Evolutionary conservation across 1,139 yeast genomes (phyloP), one percentile per base, ranked within the genome.

Genomic region (Wickerhamiella infanticola): DNA sequence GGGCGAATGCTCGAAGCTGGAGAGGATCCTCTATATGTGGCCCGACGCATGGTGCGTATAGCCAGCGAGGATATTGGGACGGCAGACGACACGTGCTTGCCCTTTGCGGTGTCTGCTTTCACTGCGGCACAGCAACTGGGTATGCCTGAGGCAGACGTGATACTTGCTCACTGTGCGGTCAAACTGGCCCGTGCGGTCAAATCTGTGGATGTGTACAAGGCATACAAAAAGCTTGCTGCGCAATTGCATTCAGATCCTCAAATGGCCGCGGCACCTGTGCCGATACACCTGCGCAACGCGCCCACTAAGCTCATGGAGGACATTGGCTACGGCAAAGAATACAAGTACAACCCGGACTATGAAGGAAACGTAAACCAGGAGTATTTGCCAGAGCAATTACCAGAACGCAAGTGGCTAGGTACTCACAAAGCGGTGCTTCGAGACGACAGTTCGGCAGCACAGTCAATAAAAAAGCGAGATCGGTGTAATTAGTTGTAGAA

Each of bases 111-210:
- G 2, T 79, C 96, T 0, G 76, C 94, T 0, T 84, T 81, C 58
- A 85, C 84, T 44, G 88, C 96, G 0, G 77, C 84, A 3, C 93
- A 85, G 63, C 85, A 82, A 62, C 73, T 90, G n/a, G 99, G 99
- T 0, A 72, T 90, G 74, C 99, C 99, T 0, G 98, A 93, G 59
- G 94, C 94, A 2, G 96, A 90, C 59, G 70, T 84, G 35, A 77
- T 86, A 3, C 65, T 90, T 42, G 98, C 90, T 0, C 98, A 90
- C 55, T 85, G 96, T 61, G 88, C 94, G 1, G 86, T 82, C 33
- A 82, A 86, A 53, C 66, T 90, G 29, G 94, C 97, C 0, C 66
- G 77, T 47, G 94, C 97, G 0, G 77, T 79, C 0, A 93, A 93
- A 61, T 81, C 94, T 4, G 85, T 88, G 11, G 79, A 80, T 57